A percentile compares a stretch with the other conserved stretches of the same genome.
Evolutionary conservation across 1,284 basidiomycete genomes (phyloP).

Genomic region (Cryptococcus hybrid): DNA sequence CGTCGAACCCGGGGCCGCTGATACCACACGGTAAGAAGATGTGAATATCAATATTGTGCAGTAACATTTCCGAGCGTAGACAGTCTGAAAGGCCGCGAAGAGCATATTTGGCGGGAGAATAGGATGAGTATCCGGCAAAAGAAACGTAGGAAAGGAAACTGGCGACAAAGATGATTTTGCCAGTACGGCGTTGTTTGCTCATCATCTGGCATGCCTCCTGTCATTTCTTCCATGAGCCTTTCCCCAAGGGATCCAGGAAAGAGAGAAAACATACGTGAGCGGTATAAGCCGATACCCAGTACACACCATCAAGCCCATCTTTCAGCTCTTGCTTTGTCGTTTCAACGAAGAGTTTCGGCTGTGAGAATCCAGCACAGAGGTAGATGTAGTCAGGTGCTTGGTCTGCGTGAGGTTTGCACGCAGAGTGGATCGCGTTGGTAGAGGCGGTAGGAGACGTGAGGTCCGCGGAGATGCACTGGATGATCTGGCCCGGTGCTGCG

Average conservation of each 20-base stretch:
- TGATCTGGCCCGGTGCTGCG: slow-evolving; percentile 52
- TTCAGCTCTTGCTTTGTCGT: slow-evolving; percentile 61
- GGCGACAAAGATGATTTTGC: slow-evolving; percentile 76
- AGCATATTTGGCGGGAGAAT: slow-evolving; percentile 87
- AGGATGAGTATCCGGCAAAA: slow-evolving; percentile 79
- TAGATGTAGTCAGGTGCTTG: slow-evolving; percentile 70
- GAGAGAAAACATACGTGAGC: slow-evolving; percentile 61
- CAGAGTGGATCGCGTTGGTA: slow-evolving; percentile 61
- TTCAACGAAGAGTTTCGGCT: slow-evolving; percentile 72
- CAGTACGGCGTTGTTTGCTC: slow-evolving; percentile 58
- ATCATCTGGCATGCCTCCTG: slow-evolving; percentile 72
- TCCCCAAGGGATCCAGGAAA: not conserved
- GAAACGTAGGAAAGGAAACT: slow-evolving; percentile 80
- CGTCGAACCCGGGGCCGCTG: slow-evolving; percentile 71
- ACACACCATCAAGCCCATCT: slow-evolving; percentile 54
- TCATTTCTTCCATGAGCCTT: not conserved
- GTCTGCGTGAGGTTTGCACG: slow-evolving; percentile 57
- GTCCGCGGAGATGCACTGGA: slow-evolving; percentile 64
- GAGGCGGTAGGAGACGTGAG: slow-evolving; percentile 58
- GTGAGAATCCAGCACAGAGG: slow-evolving; percentile 69
- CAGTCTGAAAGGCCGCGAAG: slow-evolving; percentile 84
- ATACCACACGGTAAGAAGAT: slow-evolving; percentile 88
- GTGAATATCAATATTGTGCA: slow-evolving; percentile 71
- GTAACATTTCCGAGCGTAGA: slow-evolving; percentile 73
- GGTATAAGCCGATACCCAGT: slow-evolving; percentile 64